These are phyloP conservation scores for Discostella pseudostelligera DNA, from an alignment of 108 stramenopile species.

Conservation along the genomic window DNA sequence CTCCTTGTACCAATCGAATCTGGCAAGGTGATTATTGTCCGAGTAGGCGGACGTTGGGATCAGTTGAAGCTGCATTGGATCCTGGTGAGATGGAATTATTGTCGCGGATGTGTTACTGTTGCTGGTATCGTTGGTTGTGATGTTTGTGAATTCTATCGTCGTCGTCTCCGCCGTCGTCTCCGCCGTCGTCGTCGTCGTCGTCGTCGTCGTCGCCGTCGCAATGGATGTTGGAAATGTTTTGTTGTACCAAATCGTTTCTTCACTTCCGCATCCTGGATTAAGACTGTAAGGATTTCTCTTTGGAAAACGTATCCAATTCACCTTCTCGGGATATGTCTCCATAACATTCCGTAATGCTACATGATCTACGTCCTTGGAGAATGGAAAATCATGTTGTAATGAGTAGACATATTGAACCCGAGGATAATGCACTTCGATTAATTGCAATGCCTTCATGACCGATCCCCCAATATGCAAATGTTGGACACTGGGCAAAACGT, in stretches of 20 bases:
- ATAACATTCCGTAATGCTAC: constrained; percentile 12
- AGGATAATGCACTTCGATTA: constrained; percentile 19
- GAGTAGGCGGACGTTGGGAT: constrained; percentile 17
- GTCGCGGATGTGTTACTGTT: not conserved
- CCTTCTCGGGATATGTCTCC: constrained; percentile 13
- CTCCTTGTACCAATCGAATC: constrained; percentile 31
- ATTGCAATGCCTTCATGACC: constrained; percentile 22
- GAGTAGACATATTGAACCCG: constrained; percentile 20
- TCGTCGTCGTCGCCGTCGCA: no score
- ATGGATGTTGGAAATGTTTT: not conserved
- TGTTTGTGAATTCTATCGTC: no score
- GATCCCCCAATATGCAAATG: constrained; percentile 32
- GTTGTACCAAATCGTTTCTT: not conserved
- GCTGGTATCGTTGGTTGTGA: no score
- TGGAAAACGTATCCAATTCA: constrained; percentile 22
- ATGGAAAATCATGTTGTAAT: constrained; percentile 38
- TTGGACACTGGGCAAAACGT: constrained; percentile 21
- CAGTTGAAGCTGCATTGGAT: not conserved
- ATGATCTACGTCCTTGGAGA: constrained; percentile 19
- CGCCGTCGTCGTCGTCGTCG: no score
- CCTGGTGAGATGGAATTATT: constrained; percentile 1
- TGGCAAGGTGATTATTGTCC: constrained; percentile 28
- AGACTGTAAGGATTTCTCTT: not conserved
- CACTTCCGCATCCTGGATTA: constrained; percentile 7
- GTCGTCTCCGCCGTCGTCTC: no score